Percentiles rank a stretch among this genome's conserved stretches.
These are phyloP conservation scores for Lachnellula suecica DNA, from an alignment of 2,329 filamentous ascomycete genomes.

Conservation along the genomic window DNA sequence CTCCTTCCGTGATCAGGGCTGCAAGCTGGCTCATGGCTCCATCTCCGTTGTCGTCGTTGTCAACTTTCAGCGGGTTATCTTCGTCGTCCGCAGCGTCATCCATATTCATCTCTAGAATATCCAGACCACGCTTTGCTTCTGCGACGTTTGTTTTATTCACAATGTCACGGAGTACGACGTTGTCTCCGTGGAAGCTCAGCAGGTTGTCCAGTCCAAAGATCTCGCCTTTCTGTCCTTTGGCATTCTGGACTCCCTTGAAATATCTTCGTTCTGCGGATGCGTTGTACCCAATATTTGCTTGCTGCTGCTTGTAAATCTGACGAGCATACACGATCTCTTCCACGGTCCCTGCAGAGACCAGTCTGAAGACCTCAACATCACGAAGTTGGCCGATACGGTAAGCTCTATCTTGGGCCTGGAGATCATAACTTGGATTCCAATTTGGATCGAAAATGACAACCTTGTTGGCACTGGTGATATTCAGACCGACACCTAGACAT, in stretches of 20 bases:
- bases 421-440: constrained; percentile 93
- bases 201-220: constrained; percentile 90
- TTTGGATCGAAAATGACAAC: constrained; percentile 96
- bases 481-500: constrained; percentile 70
- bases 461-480: constrained; percentile 97
- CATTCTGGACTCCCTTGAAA: constrained; percentile 90
- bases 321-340: constrained; percentile 97
- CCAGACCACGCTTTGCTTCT: constrained; percentile 83
- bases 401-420: constrained; percentile 93
- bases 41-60: constrained; percentile 49
- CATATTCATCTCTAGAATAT: constrained; percentile 74
- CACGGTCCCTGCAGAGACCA: constrained; percentile 88
- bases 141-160: constrained; percentile 98
- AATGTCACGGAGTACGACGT: constrained; percentile 85
- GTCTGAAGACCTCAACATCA: constrained; percentile 92
- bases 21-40: constrained; percentile 74
- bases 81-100: constrained; percentile 58
- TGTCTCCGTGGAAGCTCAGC: constrained; percentile 77
- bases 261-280: constrained; percentile 91
- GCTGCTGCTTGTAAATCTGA: constrained; percentile 98
- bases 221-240: constrained; percentile 80
- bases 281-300: constrained; percentile 95
- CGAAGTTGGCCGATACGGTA: constrained; percentile 92
- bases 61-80: constrained; percentile 40
- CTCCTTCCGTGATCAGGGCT: constrained; percentile 52